phyloP scores from a whole-genome alignment of 139 green algal genomes.

The Chlamydomonas sp. region DNA sequence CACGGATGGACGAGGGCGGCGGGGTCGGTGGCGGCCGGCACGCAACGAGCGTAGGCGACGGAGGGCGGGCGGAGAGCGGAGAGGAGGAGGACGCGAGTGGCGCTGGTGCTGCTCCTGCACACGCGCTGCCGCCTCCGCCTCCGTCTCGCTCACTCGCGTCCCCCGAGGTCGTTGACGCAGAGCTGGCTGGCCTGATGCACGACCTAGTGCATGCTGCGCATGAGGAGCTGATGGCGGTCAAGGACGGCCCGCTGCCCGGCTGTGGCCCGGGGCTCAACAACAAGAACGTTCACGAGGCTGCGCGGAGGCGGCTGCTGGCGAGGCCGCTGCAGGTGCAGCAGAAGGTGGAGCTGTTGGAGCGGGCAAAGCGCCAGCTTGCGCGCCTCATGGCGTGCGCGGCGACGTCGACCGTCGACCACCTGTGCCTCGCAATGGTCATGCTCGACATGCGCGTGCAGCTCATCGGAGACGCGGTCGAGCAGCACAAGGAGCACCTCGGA shows the following conservation, averaged over 20 bases:
- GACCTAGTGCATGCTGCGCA: constrained; percentile 18
- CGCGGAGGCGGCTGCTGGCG: constrained; percentile 10
- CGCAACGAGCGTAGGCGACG: too few species aligned
- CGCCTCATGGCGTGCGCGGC: constrained; percentile 16
- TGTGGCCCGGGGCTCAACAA: neutral
- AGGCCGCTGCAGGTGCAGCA: constrained; percentile 19
- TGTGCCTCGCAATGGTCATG: constrained; percentile 14
- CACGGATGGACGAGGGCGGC: too few species aligned
- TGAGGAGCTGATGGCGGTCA: constrained; percentile 14
- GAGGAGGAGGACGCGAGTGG: too few species aligned
- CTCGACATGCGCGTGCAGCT: constrained; percentile 26
- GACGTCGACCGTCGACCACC: constrained; percentile 16
- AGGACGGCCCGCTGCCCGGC: constrained; percentile 21
- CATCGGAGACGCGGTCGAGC: constrained; percentile 12
- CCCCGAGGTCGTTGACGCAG: constrained; percentile 19
- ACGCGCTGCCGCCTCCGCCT: too few species aligned
- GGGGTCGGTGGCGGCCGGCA: too few species aligned
- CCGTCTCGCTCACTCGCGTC: neutral
- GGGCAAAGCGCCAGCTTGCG: constrained; percentile 17
- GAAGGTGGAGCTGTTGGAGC: constrained; percentile 27
- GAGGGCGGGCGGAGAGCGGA: too few species aligned
- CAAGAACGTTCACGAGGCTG: constrained; percentile 11
- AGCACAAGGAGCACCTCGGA: constrained; percentile 27
- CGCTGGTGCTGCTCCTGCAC: too few species aligned
- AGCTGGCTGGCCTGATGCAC: constrained; percentile 23